A percentile compares a stretch with the other conserved stretches of the same genome.
Evolutionary conservation across 129 eudicot genomes (phyloP).

Genomic region (Centaurea solstitialis): DNA sequence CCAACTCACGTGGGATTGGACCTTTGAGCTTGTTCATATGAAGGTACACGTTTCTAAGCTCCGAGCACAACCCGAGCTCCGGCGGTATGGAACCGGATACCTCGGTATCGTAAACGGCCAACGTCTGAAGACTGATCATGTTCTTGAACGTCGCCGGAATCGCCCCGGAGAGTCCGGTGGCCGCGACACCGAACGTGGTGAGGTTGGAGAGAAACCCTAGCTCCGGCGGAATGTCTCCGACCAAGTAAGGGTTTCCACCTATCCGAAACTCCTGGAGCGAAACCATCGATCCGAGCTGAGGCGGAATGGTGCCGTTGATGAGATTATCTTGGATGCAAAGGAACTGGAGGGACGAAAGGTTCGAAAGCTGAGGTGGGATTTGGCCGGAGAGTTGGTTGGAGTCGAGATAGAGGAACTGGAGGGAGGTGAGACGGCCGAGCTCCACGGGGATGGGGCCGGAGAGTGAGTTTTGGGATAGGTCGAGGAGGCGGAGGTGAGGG

Average conservation of each 20-base stretch:
- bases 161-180: slow-evolving; percentile 76
- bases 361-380: slow-evolving; percentile 76
- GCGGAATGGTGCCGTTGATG: slow-evolving; percentile 77
- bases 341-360: slow-evolving; percentile 73
- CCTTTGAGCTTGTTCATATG: slow-evolving; percentile 94
- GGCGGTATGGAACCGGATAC: slow-evolving; percentile 70
- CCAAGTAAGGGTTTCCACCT: slow-evolving; percentile 80
- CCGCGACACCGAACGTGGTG: slow-evolving; percentile 90
- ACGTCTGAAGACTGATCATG: slow-evolving; percentile 70
- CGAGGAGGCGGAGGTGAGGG: slow-evolving; percentile 60
- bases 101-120: slow-evolving; percentile 81
- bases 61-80: slow-evolving; percentile 68
- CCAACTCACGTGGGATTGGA: slow-evolving; percentile 66
- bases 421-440: slow-evolving; percentile 51
- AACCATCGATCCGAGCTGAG: slow-evolving; percentile 64
- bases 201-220: slow-evolving; percentile 73
- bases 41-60: slow-evolving; percentile 77
- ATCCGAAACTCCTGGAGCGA: slow-evolving; percentile 86
- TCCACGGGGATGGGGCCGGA: slow-evolving; percentile 69
- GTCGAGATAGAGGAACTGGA: slow-evolving; percentile 83
- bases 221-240: slow-evolving; percentile 79
- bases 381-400: slow-evolving; percentile 65
- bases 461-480: slow-evolving; percentile 73
- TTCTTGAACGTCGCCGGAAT: slow-evolving; percentile 83
- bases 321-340: slow-evolving; percentile 92